Base-by-base conservation (phyloP, 306 rosid species). In the Begonia masoniana region DNA sequence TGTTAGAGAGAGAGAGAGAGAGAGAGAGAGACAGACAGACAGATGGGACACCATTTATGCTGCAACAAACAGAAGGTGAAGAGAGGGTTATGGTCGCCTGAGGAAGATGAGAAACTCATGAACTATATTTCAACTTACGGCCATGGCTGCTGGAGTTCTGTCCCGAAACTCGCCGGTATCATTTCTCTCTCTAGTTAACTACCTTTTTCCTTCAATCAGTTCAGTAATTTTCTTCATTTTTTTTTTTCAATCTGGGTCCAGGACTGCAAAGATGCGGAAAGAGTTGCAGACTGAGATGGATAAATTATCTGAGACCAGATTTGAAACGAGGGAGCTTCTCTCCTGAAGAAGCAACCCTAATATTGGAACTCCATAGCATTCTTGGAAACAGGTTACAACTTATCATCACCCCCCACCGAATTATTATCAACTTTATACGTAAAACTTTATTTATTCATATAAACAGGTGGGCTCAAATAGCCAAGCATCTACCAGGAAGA, bases 111-210 rank as follows among this genome's bases (percentile, higher is more conserved):
- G 65, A 91, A 91, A 41, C 99, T 91, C 73, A 67, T 86, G 66
- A 81, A 71, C 78, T 91, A 86, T 67, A 86, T 91, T 66, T 71
- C 96, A 13, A 77, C 82, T 61, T 75, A 86, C 56, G 94, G 99
- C 69, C 99, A 86, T 56, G 99, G 99, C 61, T 83, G 96, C 69
- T 86, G 99, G 99, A 91, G 99, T 53, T 83, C 99, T 63, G 92
- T 91, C 58, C 99, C 99, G 9, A 83, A 83, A 71, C 99, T 73
- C 74, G 92, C 94, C 16, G 99, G 99, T 77, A 41, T 41, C 5
- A 46, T 56, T 19, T 51, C 7, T 41, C 52, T 53, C 51, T 59
- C 46, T 15, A 42, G 42, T 21, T 23, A 39, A 6, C 39, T 5
- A 31, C 4, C 39, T 31, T 31, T 31, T 31, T 31, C 39, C 39